Conservation (phyloP, 495 filamentous ascomycete genomes). For the Aspergillus carlsbadensis region DNA sequence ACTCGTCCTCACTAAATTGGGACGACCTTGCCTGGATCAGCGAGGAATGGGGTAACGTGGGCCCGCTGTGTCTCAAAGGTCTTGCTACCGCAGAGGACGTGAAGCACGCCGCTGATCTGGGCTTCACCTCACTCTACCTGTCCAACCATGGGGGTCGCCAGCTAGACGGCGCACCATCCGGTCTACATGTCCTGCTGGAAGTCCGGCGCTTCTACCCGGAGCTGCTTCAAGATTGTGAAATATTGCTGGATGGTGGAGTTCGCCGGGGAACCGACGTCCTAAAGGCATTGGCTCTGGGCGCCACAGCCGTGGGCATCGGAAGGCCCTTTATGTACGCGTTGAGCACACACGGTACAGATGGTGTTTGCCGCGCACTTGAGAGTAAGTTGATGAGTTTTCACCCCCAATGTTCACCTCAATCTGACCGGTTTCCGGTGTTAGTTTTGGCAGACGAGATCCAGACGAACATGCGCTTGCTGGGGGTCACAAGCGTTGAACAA, state of each 20-base stretch:
- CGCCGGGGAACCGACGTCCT: conserved; percentile 63
- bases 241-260: conserved; percentile 66
- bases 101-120: too few relatives aligned
- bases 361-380: not conserved
- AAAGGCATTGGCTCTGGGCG: conserved; percentile 64
- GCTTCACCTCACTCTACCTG: too few relatives aligned
- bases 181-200: conserved; percentile 60
- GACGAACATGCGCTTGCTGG: not conserved
- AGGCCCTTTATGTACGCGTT: conserved; percentile 52
- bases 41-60: too few relatives aligned
- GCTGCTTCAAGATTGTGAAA: conserved; percentile 60
- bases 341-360: not conserved
- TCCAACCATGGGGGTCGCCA: too few relatives aligned
- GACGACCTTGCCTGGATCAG: too few relatives aligned
- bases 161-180: not conserved
- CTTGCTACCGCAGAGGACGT: too few relatives aligned
- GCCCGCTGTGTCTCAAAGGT: too few relatives aligned
- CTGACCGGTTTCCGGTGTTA: not conserved
- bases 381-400: not conserved
- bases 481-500: not conserved
- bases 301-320: conserved; percentile 60
- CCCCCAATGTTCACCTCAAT: not conserved
- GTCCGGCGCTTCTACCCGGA: conserved; percentile 59
- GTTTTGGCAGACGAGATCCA: not conserved
- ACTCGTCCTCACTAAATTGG: too few relatives aligned